A percentile compares a stretch with the other conserved stretches of the same genome.
Evolutionary conservation across 2,329 filamentous ascomycete species (phyloP).

Genomic region (Epichloe uncinata): DNA sequence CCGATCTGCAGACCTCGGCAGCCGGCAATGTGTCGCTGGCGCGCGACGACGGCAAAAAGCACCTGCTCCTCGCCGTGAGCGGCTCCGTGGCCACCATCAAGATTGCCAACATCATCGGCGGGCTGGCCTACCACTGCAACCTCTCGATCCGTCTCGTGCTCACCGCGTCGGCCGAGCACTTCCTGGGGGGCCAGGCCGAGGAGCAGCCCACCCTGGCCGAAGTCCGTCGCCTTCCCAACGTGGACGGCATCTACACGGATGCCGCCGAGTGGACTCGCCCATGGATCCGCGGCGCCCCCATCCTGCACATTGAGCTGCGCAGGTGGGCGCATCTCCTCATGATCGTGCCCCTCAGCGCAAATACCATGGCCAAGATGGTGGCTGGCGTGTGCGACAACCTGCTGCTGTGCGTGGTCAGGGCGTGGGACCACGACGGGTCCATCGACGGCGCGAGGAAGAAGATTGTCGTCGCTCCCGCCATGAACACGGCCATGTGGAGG

Average conservation of each 20-base stretch:
- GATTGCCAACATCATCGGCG: conserved; percentile 49
- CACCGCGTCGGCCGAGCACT: conserved; percentile 58
- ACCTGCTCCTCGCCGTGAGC: conserved; percentile 28
- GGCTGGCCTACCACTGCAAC: conserved; percentile 36
- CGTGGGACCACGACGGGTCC: conserved; percentile 68
- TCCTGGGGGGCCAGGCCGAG: conserved; percentile 60
- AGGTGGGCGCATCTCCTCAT: conserved; percentile 67
- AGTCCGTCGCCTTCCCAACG: conserved; percentile 49
- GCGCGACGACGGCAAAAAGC: conserved; percentile 27
- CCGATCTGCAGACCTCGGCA: conserved; percentile 8
- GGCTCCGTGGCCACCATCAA: conserved; percentile 80
- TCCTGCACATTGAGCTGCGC: conserved; percentile 82
- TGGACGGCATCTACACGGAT: conserved; percentile 72
- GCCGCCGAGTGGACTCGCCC: conserved; percentile 71
- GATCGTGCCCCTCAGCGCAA: conserved; percentile 71
- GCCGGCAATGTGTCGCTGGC: conserved; percentile 20
- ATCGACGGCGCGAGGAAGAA: conserved; percentile 42
- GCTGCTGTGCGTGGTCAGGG: conserved; percentile 59
- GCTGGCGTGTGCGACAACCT: conserved; percentile 68
- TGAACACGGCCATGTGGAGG: conserved; percentile 86
- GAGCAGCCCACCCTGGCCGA: conserved; percentile 61
- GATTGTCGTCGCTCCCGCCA: conserved; percentile 66
- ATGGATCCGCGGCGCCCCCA: conserved; percentile 66
- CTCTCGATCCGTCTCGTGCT: conserved; percentile 79
- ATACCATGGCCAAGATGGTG: conserved; percentile 72